Base-by-base conservation (phyloP, 495 filamentous ascomycete species). In the Penicillium soppii region DNA sequence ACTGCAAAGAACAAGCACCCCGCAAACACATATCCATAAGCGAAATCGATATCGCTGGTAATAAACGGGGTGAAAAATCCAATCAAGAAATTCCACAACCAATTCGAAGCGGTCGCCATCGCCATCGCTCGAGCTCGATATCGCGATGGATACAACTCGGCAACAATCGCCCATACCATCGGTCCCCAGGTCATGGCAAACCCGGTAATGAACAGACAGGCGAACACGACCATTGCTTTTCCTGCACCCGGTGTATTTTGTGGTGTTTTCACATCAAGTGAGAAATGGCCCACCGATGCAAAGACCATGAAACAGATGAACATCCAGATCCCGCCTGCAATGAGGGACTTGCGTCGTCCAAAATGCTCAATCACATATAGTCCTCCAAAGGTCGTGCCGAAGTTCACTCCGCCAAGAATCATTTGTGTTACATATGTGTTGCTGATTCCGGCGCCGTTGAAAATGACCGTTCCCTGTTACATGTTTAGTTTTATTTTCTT, bases 71-170 rank as follows among this genome's bases (percentile, higher is more conserved):
- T 90, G 68, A 91, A 88, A 71, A 92, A 90, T 0, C 82, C 79
- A 44, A 94, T 77, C 44, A 92, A 62, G 71, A 92, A 95, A 59
- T 94, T 95, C 85, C 86, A 92, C 29, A 86, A 74, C 90, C 90
- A 95, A 70, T 94, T 95, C 16, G 82, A 82, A 1, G 86, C 83
- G 0, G 90, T 92, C 7, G 86, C 85, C 12, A 91, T 61, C n/a
- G 84, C 85, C 84, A 91, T 91, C 16, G 78, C 83, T 9, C 81
- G 78, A 0, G 87, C 87, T 7, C 88, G 80, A 55, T 90, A 90
- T 20, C 82, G 74, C 15, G 81, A 79, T 15, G 90, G 90, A 62
- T 89, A 95, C 43, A 92, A 75, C 66, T 95, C 90, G 6, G 86
- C 87, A n/a, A 85, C 79, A 37, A 89, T 83, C 8, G 86, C 78